Evolutionary conservation across 2,329 filamentous ascomycete genomes (phyloP), one percentile per base, ranked within the genome.

Genomic region (Penicillium polonicum): DNA sequence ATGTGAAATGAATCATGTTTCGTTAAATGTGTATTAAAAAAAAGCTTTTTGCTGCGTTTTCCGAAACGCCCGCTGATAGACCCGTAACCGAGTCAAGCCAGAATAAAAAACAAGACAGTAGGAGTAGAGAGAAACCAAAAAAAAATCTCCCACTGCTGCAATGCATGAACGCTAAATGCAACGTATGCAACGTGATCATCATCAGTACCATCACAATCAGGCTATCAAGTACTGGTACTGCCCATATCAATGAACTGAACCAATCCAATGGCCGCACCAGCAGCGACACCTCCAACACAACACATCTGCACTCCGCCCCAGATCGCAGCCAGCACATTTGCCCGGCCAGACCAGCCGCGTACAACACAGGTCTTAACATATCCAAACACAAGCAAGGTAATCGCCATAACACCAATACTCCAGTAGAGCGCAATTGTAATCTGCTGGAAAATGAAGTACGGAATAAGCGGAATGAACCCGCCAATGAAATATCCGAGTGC

Each of bases 401-500:
- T 62, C 0, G 60, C 76, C 75, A 78, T 78, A 10, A 78, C 72
- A 1, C 68, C 74, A 55, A 76, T 73, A 55, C 75, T 77, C 63
- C 67, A 75, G 56, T 82, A 79, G 50, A 92, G 74, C 8, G 81
- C 82, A 17, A 70, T 60, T 35, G 74, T 66, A 6, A 83, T 77
- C 27, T 76, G 67, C 5, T 77, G 60, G 19, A 80, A 76, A 54
- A 88, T 78, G 62, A 90, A 86, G 74, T 91, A 91, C 0, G 88
- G 88, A 42, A 88, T 73, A 66, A 90, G 80, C 15, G 88, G 88
- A n/a, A 90, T 82, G 53, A 90, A 78, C 0, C 88, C 88, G 21
- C 88, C 88, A 23, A 90, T 72, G 52, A 90, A 86, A 70, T 91
- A 91, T 36, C 86, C 86, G 17, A 85, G 67, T 0, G 87, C 85